phyloP scores from a whole-genome alignment of 2,329 filamentous ascomycete species.

The Proliferodiscus dingleyae region DNA sequence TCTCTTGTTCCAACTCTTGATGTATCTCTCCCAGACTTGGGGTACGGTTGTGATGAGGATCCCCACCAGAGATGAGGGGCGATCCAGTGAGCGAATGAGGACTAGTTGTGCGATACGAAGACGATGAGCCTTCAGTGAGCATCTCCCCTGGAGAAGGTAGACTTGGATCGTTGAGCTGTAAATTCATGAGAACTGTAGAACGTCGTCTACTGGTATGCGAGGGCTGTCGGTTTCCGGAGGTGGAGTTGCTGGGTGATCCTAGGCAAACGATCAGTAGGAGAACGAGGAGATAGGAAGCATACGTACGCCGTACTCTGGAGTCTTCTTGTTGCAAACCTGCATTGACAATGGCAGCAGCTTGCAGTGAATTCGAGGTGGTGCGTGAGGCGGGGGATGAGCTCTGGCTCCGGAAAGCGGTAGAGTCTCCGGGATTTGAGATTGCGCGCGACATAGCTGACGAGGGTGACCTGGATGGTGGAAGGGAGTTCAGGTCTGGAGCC shows the following conservation, averaged over 20 bases:
- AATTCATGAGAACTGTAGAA: conserved; percentile 66
- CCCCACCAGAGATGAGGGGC: conserved; percentile 37
- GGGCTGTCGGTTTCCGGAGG: conserved; percentile 41
- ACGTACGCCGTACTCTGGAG: conserved; percentile 44
- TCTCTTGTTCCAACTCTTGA: conserved; percentile 73
- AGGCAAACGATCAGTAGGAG: conserved; percentile 3
- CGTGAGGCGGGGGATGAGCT: conserved; percentile 59
- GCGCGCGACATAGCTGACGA: conserved; percentile 35
- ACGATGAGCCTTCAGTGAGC: conserved; percentile 42
- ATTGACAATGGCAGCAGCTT: conserved; percentile 73
- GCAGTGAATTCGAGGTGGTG: conserved; percentile 65
- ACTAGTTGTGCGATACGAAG: conserved; percentile 35
- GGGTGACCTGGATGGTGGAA: conserved; percentile 43
- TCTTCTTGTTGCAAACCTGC: conserved; percentile 66
- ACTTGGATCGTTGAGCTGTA: conserved; percentile 67
- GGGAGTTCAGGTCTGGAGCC: conserved; percentile 53
- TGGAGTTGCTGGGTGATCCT: conserved; percentile 46
- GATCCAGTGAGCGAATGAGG: conserved; percentile 45
- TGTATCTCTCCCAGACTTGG: conserved; percentile 73
- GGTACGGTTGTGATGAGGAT: conserved; percentile 60
- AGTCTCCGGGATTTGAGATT: conserved; percentile 33
- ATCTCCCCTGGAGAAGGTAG: conserved; percentile 67
- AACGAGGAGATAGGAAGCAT: neutral
- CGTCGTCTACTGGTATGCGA: conserved; percentile 54
- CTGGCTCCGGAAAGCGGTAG: conserved; percentile 34